Conservation (phyloP, 495 filamentous ascomycete species). For the Aspergillus nidulans region DNA sequence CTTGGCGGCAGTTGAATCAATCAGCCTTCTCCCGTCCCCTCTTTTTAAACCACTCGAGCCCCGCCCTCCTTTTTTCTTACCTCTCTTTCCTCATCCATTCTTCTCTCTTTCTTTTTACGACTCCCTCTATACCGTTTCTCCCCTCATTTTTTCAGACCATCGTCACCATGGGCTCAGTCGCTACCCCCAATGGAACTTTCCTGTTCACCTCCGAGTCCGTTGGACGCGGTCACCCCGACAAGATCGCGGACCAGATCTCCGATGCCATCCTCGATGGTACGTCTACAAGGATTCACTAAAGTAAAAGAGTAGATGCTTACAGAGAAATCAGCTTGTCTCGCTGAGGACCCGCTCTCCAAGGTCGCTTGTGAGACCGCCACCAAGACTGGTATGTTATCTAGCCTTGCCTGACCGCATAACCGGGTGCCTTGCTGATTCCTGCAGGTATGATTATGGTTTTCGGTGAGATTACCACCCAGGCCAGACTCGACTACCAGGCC, state of each 20-base stretch:
- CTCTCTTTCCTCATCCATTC: conserved; percentile 15
- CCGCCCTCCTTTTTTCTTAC: conserved; percentile 9
- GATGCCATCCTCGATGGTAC: conserved; percentile 90
- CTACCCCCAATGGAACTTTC: conserved; percentile 70
- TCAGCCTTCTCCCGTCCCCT: conserved; percentile 15
- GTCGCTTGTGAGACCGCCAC: conserved; percentile 98
- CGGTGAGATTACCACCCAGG: conserved; percentile 98
- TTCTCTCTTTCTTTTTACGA: conserved; percentile 16
- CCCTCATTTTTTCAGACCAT: conserved; percentile 18
- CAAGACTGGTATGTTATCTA: conserved; percentile 72
- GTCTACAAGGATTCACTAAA: not conserved
- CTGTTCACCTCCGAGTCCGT: conserved; percentile 99
- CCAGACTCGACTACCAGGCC: conserved; percentile 94
- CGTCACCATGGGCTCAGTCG: conserved; percentile 55
- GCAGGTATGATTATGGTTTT: conserved; percentile 97
- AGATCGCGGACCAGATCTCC: conserved; percentile 98
- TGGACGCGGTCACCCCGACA: conserved; percentile 96
- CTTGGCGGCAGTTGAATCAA: not conserved
- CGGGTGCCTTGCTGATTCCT: conserved; percentile 6
- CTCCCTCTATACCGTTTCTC: conserved; percentile 4
- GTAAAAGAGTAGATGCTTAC: not conserved
- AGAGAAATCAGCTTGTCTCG: conserved; percentile 59
- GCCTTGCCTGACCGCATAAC: conserved; percentile 4
- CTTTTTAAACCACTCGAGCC: conserved; percentile 8
- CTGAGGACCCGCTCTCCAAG: conserved; percentile 94